Percentiles rank a stretch among this genome's conserved stretches.
phyloP scores from a whole-genome alignment of 2,329 filamentous ascomycete genomes.

The Diaporthe sp. region DNA sequence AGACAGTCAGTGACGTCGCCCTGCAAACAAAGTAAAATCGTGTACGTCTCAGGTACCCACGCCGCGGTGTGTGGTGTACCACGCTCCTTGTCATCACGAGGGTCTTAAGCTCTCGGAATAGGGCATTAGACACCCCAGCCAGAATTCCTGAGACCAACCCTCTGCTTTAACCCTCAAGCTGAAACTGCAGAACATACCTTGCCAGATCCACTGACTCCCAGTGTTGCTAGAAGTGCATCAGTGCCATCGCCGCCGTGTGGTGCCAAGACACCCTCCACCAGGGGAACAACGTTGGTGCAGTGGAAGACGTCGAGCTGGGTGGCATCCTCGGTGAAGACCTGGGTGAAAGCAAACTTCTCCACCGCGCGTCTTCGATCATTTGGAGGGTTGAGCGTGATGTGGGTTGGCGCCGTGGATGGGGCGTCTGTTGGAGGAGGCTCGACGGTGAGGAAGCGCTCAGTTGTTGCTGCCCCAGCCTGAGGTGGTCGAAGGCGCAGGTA shows the following conservation, averaged over 20 bases:
- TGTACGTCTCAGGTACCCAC: not conserved
- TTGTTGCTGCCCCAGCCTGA: conserved; percentile 56
- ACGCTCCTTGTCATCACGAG: not conserved
- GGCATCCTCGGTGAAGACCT: conserved; percentile 89
- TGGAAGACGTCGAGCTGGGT: conserved; percentile 90
- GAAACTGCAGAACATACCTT: conserved; percentile 72
- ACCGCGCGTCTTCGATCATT: conserved; percentile 89
- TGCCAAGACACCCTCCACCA: conserved; percentile 86
- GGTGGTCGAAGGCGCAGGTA: conserved; percentile 87
- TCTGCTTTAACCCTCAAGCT: not conserved
- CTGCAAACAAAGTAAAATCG: not conserved
- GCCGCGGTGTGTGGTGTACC: conserved; percentile 37
- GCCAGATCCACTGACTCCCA: conserved; percentile 95
- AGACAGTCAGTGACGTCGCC: not conserved
- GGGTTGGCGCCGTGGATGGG: conserved; percentile 65
- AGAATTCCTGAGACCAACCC: not conserved
- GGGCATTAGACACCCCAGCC: not conserved
- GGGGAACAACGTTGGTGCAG: conserved; percentile 78
- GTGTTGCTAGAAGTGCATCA: conserved; percentile 89
- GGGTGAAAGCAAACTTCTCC: conserved; percentile 94
- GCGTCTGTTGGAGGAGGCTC: conserved; percentile 64
- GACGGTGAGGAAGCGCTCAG: conserved; percentile 83
- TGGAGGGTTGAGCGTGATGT: conserved; percentile 84
- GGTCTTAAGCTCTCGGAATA: not conserved
- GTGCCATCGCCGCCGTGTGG: conserved; percentile 81